Base-by-base conservation (phyloP, 2,329 filamentous ascomycete genomes). In the Aspergillus texensis region DNA sequence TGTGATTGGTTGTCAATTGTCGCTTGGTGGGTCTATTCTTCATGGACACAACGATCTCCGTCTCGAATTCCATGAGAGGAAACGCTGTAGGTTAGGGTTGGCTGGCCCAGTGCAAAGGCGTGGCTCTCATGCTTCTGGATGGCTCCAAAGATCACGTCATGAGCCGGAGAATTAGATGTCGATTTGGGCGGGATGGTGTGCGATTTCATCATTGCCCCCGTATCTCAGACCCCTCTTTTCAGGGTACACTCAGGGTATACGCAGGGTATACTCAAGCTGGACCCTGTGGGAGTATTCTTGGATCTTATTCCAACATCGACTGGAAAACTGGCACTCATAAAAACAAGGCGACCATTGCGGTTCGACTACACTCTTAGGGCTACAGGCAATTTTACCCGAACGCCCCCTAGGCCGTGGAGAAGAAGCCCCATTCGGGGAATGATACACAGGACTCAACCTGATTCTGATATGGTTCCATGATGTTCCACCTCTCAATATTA, bases 151-250 rank as follows among this genome's bases (percentile, higher is more conserved):
- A 54, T 39, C 52, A 41, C n/a, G 52, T 54, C 52, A 54, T 21
- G 52, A 24, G n/a, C 1, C 12, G 1, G 52, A 54, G n/a, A 54
- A 24, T 21, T 10, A 55, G 52, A 39, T 21, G 52, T 55, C 52
- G 21, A 55, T 41, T 16, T 36, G 21, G 21, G 32, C n/a, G 41
- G 8, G 19, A 46, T 60, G 58, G 52, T 55, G 58, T 54, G 58
- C 58, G 36, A 60, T 54, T 55, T 46, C 50, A 45, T 54, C 48
- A 54, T 55, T n/a, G 19, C n/a, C 58, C 14, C 26, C 16, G 24
- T n/a, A 39, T 41, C 16, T 19, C n/a, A 41, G 16, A 24, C 21
- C 28, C 28, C n/a, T 52, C 12, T 28, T 19, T 28, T 32, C 24
- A 50, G 46, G 24, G 24, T 24, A 24, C 26, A 9, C 26, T 8